Base-by-base conservation (phyloP, 148 eudicot genomes). In the Dysphania ambrosioides region DNA sequence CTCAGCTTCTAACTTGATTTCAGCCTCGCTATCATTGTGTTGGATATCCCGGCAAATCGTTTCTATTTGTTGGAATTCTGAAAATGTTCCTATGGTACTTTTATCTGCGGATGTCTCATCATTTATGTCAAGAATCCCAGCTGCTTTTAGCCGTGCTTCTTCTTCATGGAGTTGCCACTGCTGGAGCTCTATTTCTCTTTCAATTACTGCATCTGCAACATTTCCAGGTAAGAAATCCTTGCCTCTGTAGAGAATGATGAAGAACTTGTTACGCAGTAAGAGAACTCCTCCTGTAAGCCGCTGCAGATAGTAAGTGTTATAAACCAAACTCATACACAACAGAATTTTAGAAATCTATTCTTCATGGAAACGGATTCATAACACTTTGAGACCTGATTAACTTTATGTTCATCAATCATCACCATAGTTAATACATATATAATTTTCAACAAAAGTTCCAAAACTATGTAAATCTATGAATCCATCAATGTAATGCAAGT, bases 241-340 rank as follows among this genome's bases (percentile, higher is more conserved):
- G 72, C 99, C 99, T 86, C 99, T 84, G 76, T 88, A 95, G 57
- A 95, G 84, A 80, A 92, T 82, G 81, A 95, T 92, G 38, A 84
- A 63, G 90, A 88, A 95, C 85, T 95, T 95, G 86, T 92, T 92
- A 82, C 99, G 97, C 82, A 95, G 81, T 79, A 95, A 66, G 68
- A 95, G 86, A 72, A 86, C 86, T 80, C 99, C 99, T 67, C 99
- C 99, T 53, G 99, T 95, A 75, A 95, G 94, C 83, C 59, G 80
- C 99, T 95, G 93, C 87, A 85, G 66, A 80, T 70, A 68, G 57
- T 56, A 56, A 7, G 53, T n/a, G 49, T 38, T 31, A 67, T 38
- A 47, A 41, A 76, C 32, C 35, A 79, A 35, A 12, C 32, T 42
- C 47, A 69, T 59, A 44, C 5, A 31, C 19, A 66, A 9, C 44